Evolutionary conservation across 2,329 filamentous ascomycete species (phyloP), one percentile per base, ranked within the genome.

Genomic region (Trichoderma koningiopsis): DNA sequence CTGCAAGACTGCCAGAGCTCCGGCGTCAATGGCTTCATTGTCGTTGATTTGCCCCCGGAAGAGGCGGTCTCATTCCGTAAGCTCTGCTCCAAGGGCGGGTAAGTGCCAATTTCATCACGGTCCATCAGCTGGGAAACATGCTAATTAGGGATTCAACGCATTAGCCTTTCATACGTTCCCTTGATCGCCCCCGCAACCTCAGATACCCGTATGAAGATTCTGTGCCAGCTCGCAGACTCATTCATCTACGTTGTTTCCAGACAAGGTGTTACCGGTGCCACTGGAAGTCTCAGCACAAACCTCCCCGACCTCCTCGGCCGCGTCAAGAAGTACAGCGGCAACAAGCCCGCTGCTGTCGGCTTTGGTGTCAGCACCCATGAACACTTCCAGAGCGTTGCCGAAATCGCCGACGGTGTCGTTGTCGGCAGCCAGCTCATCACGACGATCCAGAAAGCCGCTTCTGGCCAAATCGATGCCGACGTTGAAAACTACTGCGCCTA

Each of bases 211-310:
- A 97, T 99, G 94, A 95, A 92, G 82, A 87, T 97, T 52, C 90
- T 99, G 14, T 99, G 96, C 87, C 90, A 93, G 79, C 95, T 99
- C 72, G 96, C 96, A 77, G 95, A 98, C 82, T 97, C 94, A 4
- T 99, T 98, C 84, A 97, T 99, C 82, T 99, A 99, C 79, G 94
- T 99, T 71, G 96, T 99, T 68, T 98, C 95, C 31, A 88, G 95
- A 75, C 96, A 97, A 91, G 96, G 96, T 75, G 95, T 98, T 68
- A 99, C 96, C 11, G 96, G 96, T 75, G 96, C 94, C 16, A 91
- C 90, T 0, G 94, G 94, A 40, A 89, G 89, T 31, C 83, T 99
- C 76, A 97, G 93, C 80, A 86, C 90, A 56, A 90, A 91, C 70
- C 87, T 99, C 40, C 93, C 94, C 16, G 89, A 92, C 63, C 87